Evolutionary conservation across 2,329 filamentous ascomycete species (phyloP).

Genomic region (Huntiella moniliformis): DNA sequence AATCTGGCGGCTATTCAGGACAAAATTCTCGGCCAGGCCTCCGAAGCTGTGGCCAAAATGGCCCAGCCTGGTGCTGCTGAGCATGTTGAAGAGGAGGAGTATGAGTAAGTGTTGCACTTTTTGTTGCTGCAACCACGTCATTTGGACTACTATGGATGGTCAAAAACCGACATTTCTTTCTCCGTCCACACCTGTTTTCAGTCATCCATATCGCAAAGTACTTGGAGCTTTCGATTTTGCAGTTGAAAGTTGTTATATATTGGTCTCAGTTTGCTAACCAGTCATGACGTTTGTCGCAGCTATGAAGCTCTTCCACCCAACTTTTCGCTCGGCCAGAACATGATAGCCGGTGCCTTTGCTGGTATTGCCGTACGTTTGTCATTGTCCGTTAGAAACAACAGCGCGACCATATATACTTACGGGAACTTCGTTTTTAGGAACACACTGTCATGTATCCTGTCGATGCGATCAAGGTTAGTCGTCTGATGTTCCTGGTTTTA

Average conservation of each 20-base stretch:
- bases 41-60: slow-evolving; percentile 50
- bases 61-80: slow-evolving; percentile 47
- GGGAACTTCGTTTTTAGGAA: slow-evolving; percentile 38
- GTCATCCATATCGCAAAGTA: too few species aligned
- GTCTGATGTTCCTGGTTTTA: neutral
- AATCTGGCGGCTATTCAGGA: slow-evolving; percentile 45
- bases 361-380: slow-evolving; percentile 61
- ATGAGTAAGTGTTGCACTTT: slow-evolving; percentile 35
- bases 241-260: neutral
- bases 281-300: slow-evolving; percentile 20
- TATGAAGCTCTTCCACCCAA: slow-evolving; percentile 92
- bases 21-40: slow-evolving; percentile 41
- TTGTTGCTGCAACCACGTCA: neutral
- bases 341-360: slow-evolving; percentile 89
- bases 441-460: slow-evolving; percentile 99
- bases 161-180: too few species aligned
- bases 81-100: slow-evolving; percentile 33
- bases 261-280: neutral
- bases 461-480: slow-evolving; percentile 77
- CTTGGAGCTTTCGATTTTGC: neutral
- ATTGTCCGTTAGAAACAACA: neutral
- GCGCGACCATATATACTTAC: slow-evolving; percentile 3
- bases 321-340: slow-evolving; percentile 85
- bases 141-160: too few species aligned
- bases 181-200: too few species aligned